These are phyloP conservation scores for Sugiyamaella lignohabitans DNA, from an alignment of 805 yeast genomes.

Conservation along the genomic window DNA sequence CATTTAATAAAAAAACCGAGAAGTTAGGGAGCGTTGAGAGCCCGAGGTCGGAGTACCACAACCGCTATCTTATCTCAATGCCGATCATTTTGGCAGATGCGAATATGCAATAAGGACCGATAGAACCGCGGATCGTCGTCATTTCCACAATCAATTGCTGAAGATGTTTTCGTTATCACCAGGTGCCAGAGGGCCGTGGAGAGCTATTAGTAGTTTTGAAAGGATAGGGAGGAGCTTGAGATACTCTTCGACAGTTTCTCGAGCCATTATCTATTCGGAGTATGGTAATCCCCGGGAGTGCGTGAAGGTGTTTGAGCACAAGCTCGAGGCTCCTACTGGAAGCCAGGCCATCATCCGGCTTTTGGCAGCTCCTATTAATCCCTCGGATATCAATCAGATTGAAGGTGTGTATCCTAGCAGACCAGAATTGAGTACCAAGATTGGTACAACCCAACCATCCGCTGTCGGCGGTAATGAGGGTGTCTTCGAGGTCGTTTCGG, in stretches of 20 bases:
- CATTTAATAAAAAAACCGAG: too few relatives aligned
- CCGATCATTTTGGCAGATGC: too few relatives aligned
- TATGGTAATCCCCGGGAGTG: conserved; percentile 51
- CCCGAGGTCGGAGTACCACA: too few relatives aligned
- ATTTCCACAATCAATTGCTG: too few relatives aligned
- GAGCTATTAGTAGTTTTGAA: too few relatives aligned
- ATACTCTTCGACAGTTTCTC: conserved; percentile 30
- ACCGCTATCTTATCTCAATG: too few relatives aligned
- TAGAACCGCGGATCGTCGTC: too few relatives aligned
- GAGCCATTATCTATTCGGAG: conserved; percentile 58
- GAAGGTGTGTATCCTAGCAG: conserved; percentile 81
- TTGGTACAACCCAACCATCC: conserved; percentile 49
- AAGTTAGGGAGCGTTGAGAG: too few relatives aligned
- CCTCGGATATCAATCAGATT: conserved; percentile 80
- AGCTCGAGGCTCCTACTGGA: conserved; percentile 27
- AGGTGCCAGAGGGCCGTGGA: too few relatives aligned
- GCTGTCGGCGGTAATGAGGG: conserved; percentile 96
- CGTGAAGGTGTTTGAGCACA: conserved; percentile 33
- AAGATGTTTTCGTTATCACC: too few relatives aligned
- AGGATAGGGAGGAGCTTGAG: too few relatives aligned
- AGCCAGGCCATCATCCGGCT: conserved; percentile 53
- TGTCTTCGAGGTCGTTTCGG: conserved; percentile 71
- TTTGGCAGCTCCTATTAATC: conserved; percentile 81
- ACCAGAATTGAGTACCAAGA: conserved; percentile 48
- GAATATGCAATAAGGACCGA: too few relatives aligned